These are phyloP conservation scores for Spinacia oleracea DNA, from an alignment of 179 eudicot species.

Conservation along the genomic window DNA sequence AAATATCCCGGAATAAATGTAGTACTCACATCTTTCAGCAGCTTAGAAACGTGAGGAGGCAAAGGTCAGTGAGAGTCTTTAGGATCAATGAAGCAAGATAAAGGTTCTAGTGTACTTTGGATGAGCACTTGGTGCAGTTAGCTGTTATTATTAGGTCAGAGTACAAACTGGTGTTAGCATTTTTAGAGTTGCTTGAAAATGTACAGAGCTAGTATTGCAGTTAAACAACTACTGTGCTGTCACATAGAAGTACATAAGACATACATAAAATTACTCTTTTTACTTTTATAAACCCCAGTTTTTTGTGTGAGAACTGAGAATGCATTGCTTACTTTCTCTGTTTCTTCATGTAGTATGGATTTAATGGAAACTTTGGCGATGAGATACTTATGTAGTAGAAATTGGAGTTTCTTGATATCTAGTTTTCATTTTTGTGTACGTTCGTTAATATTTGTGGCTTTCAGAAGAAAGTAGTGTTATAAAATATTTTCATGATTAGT, in stretches of 20 bases:
- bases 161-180: neutral
- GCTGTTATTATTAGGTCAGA: neutral
- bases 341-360: neutral
- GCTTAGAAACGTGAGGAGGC: neutral
- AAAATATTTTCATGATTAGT: neutral
- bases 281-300: neutral
- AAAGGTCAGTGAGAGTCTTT: no score
- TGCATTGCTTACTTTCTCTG: neutral
- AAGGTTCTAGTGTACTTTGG: neutral
- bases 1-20: neutral
- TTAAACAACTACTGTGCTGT: neutral
- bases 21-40: neutral
- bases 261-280: neutral
- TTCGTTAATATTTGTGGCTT: neutral
- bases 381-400: neutral
- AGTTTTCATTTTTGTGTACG: neutral
- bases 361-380: neutral
- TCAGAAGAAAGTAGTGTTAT: neutral
- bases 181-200: neutral
- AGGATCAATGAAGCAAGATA: neutral
- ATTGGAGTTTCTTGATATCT: neutral
- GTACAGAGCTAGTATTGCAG: neutral
- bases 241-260: neutral
- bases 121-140: neutral
- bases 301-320: neutral